A percentile compares a stretch with the other conserved stretches of the same genome.
These are phyloP conservation scores for Dothideomycetes sp. DNA, from an alignment of 2,329 filamentous ascomycete species.

Conservation along the genomic window DNA sequence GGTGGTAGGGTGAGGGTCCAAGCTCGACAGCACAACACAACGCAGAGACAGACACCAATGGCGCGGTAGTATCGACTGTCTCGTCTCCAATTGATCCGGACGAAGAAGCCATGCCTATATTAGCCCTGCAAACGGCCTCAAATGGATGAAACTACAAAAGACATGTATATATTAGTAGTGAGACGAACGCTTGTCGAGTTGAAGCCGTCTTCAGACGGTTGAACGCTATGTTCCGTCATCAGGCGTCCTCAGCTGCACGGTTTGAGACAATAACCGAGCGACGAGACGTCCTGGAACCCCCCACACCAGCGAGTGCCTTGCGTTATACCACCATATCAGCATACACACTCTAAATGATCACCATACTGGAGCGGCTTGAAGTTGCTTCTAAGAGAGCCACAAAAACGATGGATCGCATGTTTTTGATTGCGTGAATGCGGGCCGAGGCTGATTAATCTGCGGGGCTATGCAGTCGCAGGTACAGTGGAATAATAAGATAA, in stretches of 20 bases:
- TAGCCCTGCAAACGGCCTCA: constrained; percentile 10
- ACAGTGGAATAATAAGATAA: constrained; percentile 6
- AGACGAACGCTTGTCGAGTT: constrained; percentile 2
- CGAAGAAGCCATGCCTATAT: constrained; percentile 5
- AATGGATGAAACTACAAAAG: constrained; percentile 3
- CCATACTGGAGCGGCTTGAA: neutral
- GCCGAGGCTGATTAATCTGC: constrained; percentile 10
- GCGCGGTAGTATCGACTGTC: constrained; percentile 2
- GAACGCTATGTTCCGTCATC: constrained; percentile 8
- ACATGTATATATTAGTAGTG: neutral
- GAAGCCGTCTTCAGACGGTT: constrained; percentile 10
- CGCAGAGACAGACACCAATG: constrained; percentile 12
- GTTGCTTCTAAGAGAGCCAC: neutral
- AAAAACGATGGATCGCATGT: constrained; percentile 8
- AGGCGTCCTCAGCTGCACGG: constrained; percentile 5
- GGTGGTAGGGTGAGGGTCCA: constrained; percentile 1
- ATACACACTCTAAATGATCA: no score
- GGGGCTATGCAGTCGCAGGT: constrained; percentile 10
- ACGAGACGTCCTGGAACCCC: constrained; percentile 5
- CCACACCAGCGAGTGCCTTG: constrained; percentile 6
- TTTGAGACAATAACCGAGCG: constrained; percentile 1
- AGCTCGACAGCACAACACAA: constrained; percentile 7
- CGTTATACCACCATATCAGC: no score
- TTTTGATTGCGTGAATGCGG: constrained; percentile 10
- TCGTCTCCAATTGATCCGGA: constrained; percentile 9